A percentile compares a stretch with the other conserved stretches of the same genome.
These are phyloP conservation scores for Pseudocercospora ulei DNA, from an alignment of 2,329 filamentous ascomycete species.

Conservation along the genomic window DNA sequence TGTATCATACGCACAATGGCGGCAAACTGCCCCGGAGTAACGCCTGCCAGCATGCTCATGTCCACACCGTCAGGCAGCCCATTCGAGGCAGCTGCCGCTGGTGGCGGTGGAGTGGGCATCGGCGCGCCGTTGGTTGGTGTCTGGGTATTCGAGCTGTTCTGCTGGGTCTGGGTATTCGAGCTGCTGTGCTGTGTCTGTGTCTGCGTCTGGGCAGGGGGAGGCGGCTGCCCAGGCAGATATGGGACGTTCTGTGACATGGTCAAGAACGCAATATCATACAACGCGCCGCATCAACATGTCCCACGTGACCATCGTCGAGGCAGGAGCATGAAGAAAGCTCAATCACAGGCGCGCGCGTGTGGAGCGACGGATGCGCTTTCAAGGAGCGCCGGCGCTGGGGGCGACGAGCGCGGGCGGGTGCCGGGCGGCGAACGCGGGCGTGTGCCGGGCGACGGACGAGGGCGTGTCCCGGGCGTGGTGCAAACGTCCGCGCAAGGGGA, in stretches of 20 bases:
- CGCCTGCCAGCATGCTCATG: conserved; percentile 20
- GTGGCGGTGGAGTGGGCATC: conserved; percentile 4
- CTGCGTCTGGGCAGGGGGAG: conserved; percentile 8
- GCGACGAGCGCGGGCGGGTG: neutral
- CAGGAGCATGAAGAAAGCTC: neutral
- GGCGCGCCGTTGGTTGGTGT: conserved; percentile 14
- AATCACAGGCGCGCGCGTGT: neutral
- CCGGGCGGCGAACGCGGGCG: too few species aligned
- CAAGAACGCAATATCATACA: conserved; percentile 8
- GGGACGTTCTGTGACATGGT: conserved; percentile 23
- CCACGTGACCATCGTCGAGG: conserved; percentile 2
- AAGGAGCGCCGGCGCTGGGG: neutral
- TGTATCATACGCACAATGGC: conserved; percentile 26
- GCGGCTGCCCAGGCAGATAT: conserved; percentile 17
- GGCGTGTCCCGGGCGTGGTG: too few species aligned
- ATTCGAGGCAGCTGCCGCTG: conserved; percentile 7
- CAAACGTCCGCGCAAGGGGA: too few species aligned
- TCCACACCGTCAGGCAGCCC: conserved; percentile 15
- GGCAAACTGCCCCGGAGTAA: conserved; percentile 29
- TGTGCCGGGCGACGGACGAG: too few species aligned
- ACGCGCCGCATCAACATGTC: neutral
- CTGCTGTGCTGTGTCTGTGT: conserved; percentile 16
- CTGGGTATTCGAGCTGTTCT: conserved; percentile 4
- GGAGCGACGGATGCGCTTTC: conserved; percentile 11
- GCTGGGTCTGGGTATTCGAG: conserved; percentile 4